These are phyloP conservation scores for Nemania abortiva DNA, from an alignment of 2,329 filamentous ascomycete species.

Conservation along the genomic window DNA sequence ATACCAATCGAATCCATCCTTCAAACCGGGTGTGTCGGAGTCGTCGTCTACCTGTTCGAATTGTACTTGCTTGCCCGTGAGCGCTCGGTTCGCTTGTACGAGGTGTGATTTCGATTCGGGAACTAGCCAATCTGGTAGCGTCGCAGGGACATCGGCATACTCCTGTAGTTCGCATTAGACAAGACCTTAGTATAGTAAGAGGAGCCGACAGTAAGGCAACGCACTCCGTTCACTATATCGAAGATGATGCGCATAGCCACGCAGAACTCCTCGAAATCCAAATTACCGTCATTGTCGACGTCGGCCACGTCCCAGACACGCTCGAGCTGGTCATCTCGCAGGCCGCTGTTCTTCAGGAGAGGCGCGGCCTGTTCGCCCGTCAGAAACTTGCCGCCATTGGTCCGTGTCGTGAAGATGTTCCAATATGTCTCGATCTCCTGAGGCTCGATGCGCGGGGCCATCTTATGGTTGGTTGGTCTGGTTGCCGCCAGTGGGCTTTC, in stretches of 20 bases:
- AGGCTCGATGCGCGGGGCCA: conserved; percentile 72
- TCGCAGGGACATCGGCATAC: conserved; percentile 86
- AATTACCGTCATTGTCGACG: conserved; percentile 95
- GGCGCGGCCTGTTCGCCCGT: conserved; percentile 72
- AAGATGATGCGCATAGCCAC: conserved; percentile 99
- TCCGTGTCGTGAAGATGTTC: conserved; percentile 72
- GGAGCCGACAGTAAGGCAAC: not conserved
- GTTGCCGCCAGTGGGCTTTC: conserved; percentile 17
- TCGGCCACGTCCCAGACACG: conserved; percentile 97
- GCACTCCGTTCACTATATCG: conserved; percentile 92
- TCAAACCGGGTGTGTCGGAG: conserved; percentile 83
- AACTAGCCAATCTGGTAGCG: conserved; percentile 94
- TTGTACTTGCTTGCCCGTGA: conserved; percentile 81
- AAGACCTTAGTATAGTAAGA: not conserved
- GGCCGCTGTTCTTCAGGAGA: conserved; percentile 72
- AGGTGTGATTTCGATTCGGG: conserved; percentile 95
- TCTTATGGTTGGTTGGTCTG: conserved; percentile 48
- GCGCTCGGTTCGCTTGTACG: conserved; percentile 82
- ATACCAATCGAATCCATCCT: conserved; percentile 99
- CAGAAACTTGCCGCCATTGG: conserved; percentile 69
- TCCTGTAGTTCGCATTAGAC: conserved; percentile 67
- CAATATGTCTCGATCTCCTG: conserved; percentile 74
- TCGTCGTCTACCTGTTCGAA: conserved; percentile 91
- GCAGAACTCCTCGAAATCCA: conserved; percentile 99
- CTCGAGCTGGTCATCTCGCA: conserved; percentile 84